phyloP scores from a whole-genome alignment of 2,329 filamentous ascomycete genomes.

The Coniella lustricola region DNA sequence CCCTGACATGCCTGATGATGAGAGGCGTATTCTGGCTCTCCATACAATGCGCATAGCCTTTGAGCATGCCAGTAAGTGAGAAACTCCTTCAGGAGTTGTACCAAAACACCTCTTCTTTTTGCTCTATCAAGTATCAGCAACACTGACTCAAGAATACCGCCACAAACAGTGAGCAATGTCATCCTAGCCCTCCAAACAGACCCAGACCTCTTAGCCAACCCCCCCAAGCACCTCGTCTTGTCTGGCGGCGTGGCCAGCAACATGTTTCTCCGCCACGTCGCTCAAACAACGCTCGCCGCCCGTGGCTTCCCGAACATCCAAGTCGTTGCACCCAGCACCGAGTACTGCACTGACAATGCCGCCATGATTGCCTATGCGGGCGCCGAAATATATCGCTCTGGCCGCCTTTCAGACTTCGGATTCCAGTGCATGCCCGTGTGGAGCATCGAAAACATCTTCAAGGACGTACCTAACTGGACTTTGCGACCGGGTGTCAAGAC shows the following conservation, averaged over 20 bases:
- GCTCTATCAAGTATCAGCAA: too few relatives aligned
- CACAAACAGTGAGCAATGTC: slow-evolving; percentile 49
- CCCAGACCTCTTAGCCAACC: slow-evolving; percentile 4
- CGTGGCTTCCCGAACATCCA: slow-evolving; percentile 56
- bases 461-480: slow-evolving; percentile 50
- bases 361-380: slow-evolving; percentile 96
- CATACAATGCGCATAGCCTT: slow-evolving; percentile 76
- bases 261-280: slow-evolving; percentile 63
- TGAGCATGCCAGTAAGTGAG: slow-evolving; percentile 60
- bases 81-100: too few relatives aligned
- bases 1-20: slow-evolving; percentile 39
- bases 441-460: slow-evolving; percentile 59
- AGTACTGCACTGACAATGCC: slow-evolving; percentile 88
- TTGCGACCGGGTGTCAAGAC: slow-evolving; percentile 6
- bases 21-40: slow-evolving; percentile 62
- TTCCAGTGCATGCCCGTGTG: slow-evolving; percentile 61
- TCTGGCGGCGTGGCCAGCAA: slow-evolving; percentile 91
- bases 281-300: slow-evolving; percentile 50
- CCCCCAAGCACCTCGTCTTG: slow-evolving; percentile 62
- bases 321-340: slow-evolving; percentile 66
- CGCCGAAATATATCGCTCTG: slow-evolving; percentile 82
- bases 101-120: neutral
- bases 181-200: slow-evolving; percentile 52
- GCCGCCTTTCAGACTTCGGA: slow-evolving; percentile 58
- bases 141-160: too few relatives aligned